Percentiles rank a stretch among this genome's conserved stretches.
Evolutionary conservation across 1,284 basidiomycete genomes (phyloP).

Genomic region (Moesziomyces sp.): DNA sequence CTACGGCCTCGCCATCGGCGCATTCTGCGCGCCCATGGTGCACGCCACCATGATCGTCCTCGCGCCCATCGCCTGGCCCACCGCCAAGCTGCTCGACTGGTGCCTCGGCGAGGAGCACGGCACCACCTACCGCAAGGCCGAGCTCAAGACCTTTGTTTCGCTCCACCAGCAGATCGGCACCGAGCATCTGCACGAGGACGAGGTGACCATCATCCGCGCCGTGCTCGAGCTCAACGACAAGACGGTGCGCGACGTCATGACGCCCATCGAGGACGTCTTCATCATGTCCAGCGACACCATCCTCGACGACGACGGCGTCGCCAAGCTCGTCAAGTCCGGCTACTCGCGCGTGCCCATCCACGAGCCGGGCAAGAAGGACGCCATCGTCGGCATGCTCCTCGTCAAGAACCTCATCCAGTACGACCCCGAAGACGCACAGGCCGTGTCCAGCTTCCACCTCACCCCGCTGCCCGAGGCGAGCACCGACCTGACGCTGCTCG

Average conservation of each 20-base stretch:
- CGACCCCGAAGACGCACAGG: slow-evolving; percentile 82
- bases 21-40: slow-evolving; percentile 82
- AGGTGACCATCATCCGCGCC: slow-evolving; percentile 75
- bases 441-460: slow-evolving; percentile 73
- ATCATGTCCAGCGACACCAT: slow-evolving; percentile 81
- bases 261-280: slow-evolving; percentile 76
- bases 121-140: slow-evolving; percentile 68
- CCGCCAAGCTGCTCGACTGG: slow-evolving; percentile 68
- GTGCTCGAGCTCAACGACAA: slow-evolving; percentile 70
- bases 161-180: slow-evolving; percentile 80
- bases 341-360: slow-evolving; percentile 95
- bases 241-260: slow-evolving; percentile 78
- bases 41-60: slow-evolving; percentile 68
- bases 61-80: slow-evolving; percentile 70
- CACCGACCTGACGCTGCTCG: slow-evolving; percentile 78
- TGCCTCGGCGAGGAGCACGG: slow-evolving; percentile 70
- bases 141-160: slow-evolving; percentile 88
- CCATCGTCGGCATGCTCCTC: slow-evolving; percentile 87
- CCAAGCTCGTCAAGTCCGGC: slow-evolving; percentile 74
- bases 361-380: slow-evolving; percentile 77
- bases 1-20: slow-evolving; percentile 89
- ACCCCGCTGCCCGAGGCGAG: slow-evolving; percentile 87
- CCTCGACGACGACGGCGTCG: slow-evolving; percentile 80
- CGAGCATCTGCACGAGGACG: slow-evolving; percentile 83
- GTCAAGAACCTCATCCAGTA: slow-evolving; percentile 82